phyloP scores from a whole-genome alignment of 2,329 filamentous ascomycete species.

The Venturia aucupariae region DNA sequence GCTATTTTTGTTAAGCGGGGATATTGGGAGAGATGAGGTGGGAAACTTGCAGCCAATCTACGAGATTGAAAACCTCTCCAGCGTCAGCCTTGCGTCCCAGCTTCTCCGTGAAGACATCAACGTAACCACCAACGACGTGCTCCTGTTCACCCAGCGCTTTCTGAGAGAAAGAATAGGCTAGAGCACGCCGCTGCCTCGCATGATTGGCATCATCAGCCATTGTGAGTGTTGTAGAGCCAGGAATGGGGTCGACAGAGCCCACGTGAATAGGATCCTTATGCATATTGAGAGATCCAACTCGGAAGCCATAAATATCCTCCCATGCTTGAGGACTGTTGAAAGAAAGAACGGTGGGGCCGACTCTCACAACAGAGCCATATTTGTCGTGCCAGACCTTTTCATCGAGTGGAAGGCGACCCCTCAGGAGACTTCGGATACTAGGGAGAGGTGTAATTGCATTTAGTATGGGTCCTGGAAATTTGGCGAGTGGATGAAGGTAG shows the following conservation, averaged over 20 bases:
- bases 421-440: slow-evolving; percentile 11
- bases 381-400: slow-evolving; percentile 20
- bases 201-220: slow-evolving; percentile 28
- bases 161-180: slow-evolving; percentile 22
- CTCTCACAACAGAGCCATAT: slow-evolving; percentile 28
- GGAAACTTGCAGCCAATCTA: slow-evolving; percentile 20
- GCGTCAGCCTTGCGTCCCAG: slow-evolving; percentile 28
- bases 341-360: slow-evolving; percentile 16
- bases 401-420: slow-evolving; percentile 12
- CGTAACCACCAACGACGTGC: slow-evolving; percentile 24
- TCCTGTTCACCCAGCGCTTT: slow-evolving; percentile 23
- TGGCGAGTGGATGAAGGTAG: slow-evolving; percentile 14
- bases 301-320: slow-evolving; percentile 17
- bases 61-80: slow-evolving; percentile 24
- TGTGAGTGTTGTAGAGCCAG: slow-evolving; percentile 28
- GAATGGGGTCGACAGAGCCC: slow-evolving; percentile 26
- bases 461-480: slow-evolving; percentile 14
- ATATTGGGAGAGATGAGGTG: background rate
- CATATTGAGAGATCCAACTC: slow-evolving; percentile 20
- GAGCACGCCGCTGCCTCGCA: slow-evolving; percentile 17
- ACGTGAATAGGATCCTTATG: slow-evolving; percentile 23
- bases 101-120: slow-evolving; percentile 21
- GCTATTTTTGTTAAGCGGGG: slow-evolving; percentile 1
- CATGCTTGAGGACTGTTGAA: slow-evolving; percentile 15
- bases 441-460: slow-evolving; percentile 13